Evolutionary conservation across 225 moss, liverwort and hornwort species (phyloP).

Genomic region (Pleurozium schreberi): DNA sequence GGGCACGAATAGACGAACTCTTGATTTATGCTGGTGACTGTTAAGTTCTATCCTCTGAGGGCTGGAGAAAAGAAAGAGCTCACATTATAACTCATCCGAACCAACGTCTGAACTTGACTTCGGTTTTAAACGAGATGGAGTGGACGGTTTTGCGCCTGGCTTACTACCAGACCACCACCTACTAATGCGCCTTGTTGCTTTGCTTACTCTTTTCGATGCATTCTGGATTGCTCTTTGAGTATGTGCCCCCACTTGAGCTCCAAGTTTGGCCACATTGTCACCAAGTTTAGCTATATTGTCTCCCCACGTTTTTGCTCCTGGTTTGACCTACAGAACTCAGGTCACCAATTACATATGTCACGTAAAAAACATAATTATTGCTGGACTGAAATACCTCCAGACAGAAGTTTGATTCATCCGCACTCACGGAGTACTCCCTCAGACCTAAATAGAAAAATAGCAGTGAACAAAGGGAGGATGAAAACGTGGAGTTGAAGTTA

Average conservation of each 20-base stretch:
- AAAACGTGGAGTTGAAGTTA: neutral
- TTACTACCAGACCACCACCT: slow-evolving; percentile 29
- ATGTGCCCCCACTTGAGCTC: neutral
- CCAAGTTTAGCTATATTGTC: neutral
- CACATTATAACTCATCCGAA: slow-evolving; percentile 10
- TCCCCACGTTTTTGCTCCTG: neutral
- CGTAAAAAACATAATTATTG: neutral
- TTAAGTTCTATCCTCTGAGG: neutral
- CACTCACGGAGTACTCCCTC: neutral
- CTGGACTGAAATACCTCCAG: neutral
- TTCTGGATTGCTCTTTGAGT: neutral
- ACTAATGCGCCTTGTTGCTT: neutral
- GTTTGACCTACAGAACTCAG: slow-evolving; percentile 1
- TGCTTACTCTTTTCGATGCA: slow-evolving; percentile 7
- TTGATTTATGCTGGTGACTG: neutral
- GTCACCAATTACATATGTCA: neutral
- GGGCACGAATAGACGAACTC: neutral
- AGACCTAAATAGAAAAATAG: too few species aligned
- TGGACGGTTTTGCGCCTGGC: neutral
- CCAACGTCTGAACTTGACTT: neutral
- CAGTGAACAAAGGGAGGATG: neutral
- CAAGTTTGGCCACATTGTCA: slow-evolving; percentile 7
- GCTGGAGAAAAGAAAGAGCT: neutral
- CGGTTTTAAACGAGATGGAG: too few species aligned
- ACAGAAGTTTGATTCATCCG: neutral